Evolutionary conservation across 495 filamentous ascomycete species (phyloP), one percentile per base, ranked within the genome.

Genomic region (Penicillium coffeae): DNA sequence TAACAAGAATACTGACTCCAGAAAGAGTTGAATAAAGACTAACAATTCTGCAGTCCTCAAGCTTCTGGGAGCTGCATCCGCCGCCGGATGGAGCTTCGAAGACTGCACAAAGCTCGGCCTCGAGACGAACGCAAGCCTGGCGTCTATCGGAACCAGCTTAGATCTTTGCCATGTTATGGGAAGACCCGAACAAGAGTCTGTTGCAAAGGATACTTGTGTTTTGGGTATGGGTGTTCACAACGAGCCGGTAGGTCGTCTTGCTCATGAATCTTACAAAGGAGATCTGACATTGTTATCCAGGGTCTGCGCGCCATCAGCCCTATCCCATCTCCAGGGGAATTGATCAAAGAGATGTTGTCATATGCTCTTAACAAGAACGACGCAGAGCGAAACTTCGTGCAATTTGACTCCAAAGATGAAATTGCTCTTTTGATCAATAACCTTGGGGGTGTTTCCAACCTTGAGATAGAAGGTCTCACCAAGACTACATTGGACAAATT

Each of bases 141-240:
- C 40, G 13, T 39, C 45, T 1, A 47, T 47, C 14, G 45, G 35
- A 6, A 39, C 45, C 3, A 37, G 35, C 18, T 37, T 47, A 18
- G 45, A 47, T 18, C 45, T 39, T 25, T 47, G 45, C 16, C 45
- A 47, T 33, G 45, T 47, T 5, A 35, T 21, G 3, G 45, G 45
- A 3, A 39, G 45, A 47, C 21, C 30, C 6, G 38, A 48, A 32
- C 38, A 48, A n/a, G 41, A 37, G 3, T 41, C 46, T 8, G 45
- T 47, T 3, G 35, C 45, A 1, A 25, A 47, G 14, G n/a, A 47
- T 19, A 37, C 40, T 19, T 20, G 27, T 25, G 45, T 47, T 12
- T n/a, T 47, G n/a, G 45, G 45, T n/a, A 25, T 37, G 25, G 45
- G 45, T 18, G 40, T 47, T 18, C 45, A 47, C 45, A 47, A 47